Conservation (phyloP, 768 basidiomycete species). For the Lanmaoa pseudosensibilis region DNA sequence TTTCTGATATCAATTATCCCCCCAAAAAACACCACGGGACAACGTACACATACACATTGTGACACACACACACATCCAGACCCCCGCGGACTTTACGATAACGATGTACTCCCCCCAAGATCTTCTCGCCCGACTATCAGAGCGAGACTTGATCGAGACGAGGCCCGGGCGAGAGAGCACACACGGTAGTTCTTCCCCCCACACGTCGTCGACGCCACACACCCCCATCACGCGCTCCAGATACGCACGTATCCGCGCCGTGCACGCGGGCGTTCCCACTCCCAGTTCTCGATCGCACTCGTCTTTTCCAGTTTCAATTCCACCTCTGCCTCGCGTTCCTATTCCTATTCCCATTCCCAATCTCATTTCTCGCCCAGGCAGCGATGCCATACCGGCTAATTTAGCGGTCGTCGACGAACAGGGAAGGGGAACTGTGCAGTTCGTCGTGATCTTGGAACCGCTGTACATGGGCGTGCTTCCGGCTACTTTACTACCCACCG, state of each 20-base stretch:
- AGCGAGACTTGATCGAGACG: background rate
- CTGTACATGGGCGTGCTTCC: slow-evolving; percentile 60
- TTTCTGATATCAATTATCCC: too few relatives aligned
- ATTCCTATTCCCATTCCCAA: background rate
- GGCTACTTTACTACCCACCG: slow-evolving; percentile 43
- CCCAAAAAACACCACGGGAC: too few relatives aligned
- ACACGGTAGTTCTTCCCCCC: slow-evolving; percentile 9
- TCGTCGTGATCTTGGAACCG: slow-evolving; percentile 59
- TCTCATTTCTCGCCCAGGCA: background rate
- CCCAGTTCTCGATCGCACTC: slow-evolving; percentile 28
- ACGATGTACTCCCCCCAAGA: slow-evolving; percentile 38
- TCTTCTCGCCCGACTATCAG: slow-evolving; percentile 20
- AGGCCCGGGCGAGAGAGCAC: background rate
- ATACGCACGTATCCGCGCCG: slow-evolving; percentile 58
- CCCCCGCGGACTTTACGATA: slow-evolving; percentile 46
- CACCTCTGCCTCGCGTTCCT: background rate
- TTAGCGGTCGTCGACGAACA: background rate
- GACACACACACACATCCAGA: slow-evolving; percentile 28
- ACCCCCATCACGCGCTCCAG: slow-evolving; percentile 38
- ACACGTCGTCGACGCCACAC: slow-evolving; percentile 7
- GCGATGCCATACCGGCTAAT: slow-evolving; percentile 3
- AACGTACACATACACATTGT: too few relatives aligned
- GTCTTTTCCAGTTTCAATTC: background rate
- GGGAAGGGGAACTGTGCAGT: slow-evolving; percentile 36
- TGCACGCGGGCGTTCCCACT: slow-evolving; percentile 52